Base-by-base conservation (phyloP, 768 basidiomycete genomes). In the Xerocomellus chrysenteron region DNA sequence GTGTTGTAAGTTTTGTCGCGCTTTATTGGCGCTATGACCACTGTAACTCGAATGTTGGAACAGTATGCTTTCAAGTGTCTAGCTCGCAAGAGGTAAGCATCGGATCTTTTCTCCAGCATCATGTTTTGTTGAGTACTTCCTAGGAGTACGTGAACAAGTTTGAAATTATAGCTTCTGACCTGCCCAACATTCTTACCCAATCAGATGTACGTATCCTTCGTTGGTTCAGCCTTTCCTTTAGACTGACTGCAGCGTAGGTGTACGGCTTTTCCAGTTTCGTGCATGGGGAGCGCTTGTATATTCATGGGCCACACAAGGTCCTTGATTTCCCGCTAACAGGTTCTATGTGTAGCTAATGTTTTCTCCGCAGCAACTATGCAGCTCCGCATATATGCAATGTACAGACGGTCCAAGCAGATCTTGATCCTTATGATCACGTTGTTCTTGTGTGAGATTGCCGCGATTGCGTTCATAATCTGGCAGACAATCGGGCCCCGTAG, bases 381-480 rank as follows among this genome's bases (percentile, higher is more conserved):
- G 32, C 67, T 72, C 44, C 70, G 70, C 47, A 60, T 72, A 62
- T 73, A 72, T 28, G 70, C 72, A 5, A 61, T 73, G 68, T 72
- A 72, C 57, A 56, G 54, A 48, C 68, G 57, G 5, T 65, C 70
- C n/a, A 65, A 42, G 33, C 55, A 21, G 40, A 57, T 65, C 28
- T 33, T 73, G 21, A 0, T n/a, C 24, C 14, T 68, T 9, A 50
- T 73, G 33, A 17, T 72, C 16, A 16, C 43, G 0, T 16, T 47
- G 7, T 71, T 71, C 45, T 0, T 60, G 6, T 61, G 65, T n/a
- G 71, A 71, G 46, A 61, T 69, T 21, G 47, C 30, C 8, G 64
- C 61, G 21, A 62, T 73, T 37, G 46, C 52, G 24, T 58, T 63
- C 41, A 58, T 71, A 17, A 66, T 73, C 40, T 73, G 61, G 60